Base-by-base conservation (phyloP, 768 basidiomycete species). In the Sporobolomyces roseus region DNA sequence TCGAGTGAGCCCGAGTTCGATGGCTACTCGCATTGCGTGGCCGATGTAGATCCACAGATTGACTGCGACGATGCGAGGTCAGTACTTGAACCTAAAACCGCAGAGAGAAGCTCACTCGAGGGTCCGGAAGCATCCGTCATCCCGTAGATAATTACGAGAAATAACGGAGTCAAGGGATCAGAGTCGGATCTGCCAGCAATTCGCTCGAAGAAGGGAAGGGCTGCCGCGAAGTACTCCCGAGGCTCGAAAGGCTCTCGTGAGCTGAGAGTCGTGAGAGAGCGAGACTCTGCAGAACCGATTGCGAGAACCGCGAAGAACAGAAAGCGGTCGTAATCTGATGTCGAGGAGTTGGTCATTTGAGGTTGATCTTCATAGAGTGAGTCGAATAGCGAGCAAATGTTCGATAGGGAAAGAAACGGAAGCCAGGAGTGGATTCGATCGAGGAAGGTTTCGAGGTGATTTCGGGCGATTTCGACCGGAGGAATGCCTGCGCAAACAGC, bases 401-500 rank as follows among this genome's bases (percentile, higher is more conserved):
- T 21, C 13, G 14, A 13, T 10, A 52, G 50, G 25, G 6, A 6
- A 27, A 52, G 50, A 27, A 27, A 52, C 8, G 50, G 50, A 9
- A 52, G 30, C 8, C 19, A 12, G 25, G 25, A 27, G 25, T 52
- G 50, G 19, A 52, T 21, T 27, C 50, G 14, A 12, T 52, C 25
- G 50, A 52, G 50, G 50, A 25, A 52, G 27, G 19, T 6, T 29
- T 14, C 12, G 21, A 52, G 50, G 19, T 52, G 50, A 13, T 16
- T 27, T 4, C 50, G 50, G 4, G 50, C 50, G 27, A 21, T 29
- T 52, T 52, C 50, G 19, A 4, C 7, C 12, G 50, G 50, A 23
- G 50, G 50, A 52, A 52, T 29, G 30, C 50, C 50, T 16, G 50
- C 50, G 50, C 50, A 52, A 10, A 27, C 50, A 27, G 50, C 30